Base-by-base conservation (phyloP, 345 rosid species). In the Excoecaria cochinchinensis region DNA sequence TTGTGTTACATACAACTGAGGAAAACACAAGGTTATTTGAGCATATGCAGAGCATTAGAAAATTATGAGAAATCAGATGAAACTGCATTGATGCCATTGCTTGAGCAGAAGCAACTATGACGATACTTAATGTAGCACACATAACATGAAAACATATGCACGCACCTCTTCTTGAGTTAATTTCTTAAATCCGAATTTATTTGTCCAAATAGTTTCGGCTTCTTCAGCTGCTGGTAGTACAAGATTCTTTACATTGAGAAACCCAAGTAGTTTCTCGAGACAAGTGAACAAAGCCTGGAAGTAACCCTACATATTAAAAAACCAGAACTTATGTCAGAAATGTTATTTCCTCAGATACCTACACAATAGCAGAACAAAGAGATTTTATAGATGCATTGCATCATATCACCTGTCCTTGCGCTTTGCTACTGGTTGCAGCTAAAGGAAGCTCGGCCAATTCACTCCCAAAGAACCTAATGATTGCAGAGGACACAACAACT, bases 381-480 rank as follows among this genome's bases (percentile, higher is more conserved):
- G 17, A 7, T 16, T 11, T 25, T 0, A 48, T 0, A 17, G 22
- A 38, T 12, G 67, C 73, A 64, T 36, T 3, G 31, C 31, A 15
- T 65, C 53, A 11, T 57, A 80, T 80, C 74, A 93, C 99, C 92
- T 87, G 84, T 71, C 97, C 97, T 83, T 90, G 90, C 58, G 68
- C 80, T 21, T 87, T 92, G 61, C 75, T 80, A 72, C 85, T 86
- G 24, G 98, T 95, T 57, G 99, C 98, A 73, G 88, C 99, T 58
- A 93, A 73, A 75, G 99, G 99, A 75, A 95, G 89, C 76, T 95
- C 99, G 8, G 99, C 99, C 78, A 91, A 76, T 65, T 95, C 98
- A 74, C 78, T 77, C 78, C 98, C 98, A 12, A 95, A 91, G 70
- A 95, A 77, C 70, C 99, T 85, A 67, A 93, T 82, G 60, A 90